Evolutionary conservation across 2,329 filamentous ascomycete genomes (phyloP).

Genomic region (Fusarium tuaranense): DNA sequence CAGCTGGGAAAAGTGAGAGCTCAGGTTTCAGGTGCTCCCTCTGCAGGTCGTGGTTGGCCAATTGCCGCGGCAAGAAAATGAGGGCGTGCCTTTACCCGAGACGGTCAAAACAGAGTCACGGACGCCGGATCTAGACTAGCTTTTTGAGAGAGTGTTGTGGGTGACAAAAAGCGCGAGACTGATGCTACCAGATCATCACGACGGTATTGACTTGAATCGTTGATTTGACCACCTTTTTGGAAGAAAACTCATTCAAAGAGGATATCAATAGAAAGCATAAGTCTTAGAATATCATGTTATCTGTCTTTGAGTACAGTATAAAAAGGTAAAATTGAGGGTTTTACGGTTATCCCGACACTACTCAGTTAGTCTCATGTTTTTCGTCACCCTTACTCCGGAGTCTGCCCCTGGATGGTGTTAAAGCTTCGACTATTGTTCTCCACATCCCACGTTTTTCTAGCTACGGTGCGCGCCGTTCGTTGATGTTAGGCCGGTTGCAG

Average conservation of each 20-base stretch:
- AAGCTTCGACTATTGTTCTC: slow-evolving; percentile 27
- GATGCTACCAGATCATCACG: background rate
- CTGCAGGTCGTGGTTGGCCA: slow-evolving; percentile 18
- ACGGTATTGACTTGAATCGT: background rate
- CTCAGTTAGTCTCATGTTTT: background rate
- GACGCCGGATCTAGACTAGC: slow-evolving; percentile 26
- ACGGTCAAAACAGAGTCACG: slow-evolving; percentile 14
- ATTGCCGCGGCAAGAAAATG: slow-evolving; percentile 23
- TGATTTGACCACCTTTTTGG: background rate
- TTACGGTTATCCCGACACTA: background rate
- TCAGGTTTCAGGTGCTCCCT: slow-evolving; percentile 31
- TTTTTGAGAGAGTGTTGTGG: background rate
- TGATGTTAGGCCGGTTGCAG: slow-evolving; percentile 9
- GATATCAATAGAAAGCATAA: background rate
- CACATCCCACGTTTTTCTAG: slow-evolving; percentile 34
- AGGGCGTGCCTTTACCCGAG: slow-evolving; percentile 14
- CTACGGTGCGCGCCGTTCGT: slow-evolving; percentile 18
- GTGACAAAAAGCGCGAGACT: background rate
- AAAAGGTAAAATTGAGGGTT: background rate
- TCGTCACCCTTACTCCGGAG: background rate
- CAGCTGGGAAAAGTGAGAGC: slow-evolving; percentile 9
- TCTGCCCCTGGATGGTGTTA: slow-evolving; percentile 26
- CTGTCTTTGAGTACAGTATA: background rate
- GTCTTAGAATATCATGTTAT: background rate
- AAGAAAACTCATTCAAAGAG: background rate